Evolutionary conservation across 2,329 filamentous ascomycete genomes (phyloP).

Genomic region (Pezicula rhizophila): DNA sequence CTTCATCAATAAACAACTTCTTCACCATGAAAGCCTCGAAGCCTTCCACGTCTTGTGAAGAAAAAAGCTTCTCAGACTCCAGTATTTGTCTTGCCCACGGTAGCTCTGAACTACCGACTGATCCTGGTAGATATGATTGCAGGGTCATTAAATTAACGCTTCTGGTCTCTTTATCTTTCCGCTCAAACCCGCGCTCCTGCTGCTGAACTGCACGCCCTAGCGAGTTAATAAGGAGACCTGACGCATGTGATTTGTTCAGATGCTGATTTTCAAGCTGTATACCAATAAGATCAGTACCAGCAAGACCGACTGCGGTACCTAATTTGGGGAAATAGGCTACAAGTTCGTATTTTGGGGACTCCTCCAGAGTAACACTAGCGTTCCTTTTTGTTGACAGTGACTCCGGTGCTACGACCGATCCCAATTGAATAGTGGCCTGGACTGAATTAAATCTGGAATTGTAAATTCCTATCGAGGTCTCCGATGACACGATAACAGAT

Average conservation of each 20-base stretch:
- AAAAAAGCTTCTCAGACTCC: slow-evolving; percentile 30
- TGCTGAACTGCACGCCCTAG: slow-evolving; percentile 58
- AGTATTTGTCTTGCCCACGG: slow-evolving; percentile 11
- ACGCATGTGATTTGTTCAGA: slow-evolving; percentile 48
- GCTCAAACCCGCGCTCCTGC: slow-evolving; percentile 20
- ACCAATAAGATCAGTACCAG: slow-evolving; percentile 58
- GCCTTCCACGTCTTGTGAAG: slow-evolving; percentile 28
- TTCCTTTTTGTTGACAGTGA: slow-evolving; percentile 22
- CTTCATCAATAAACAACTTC: slow-evolving; percentile 26
- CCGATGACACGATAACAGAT: slow-evolving; percentile 56
- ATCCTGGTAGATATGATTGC: slow-evolving; percentile 19
- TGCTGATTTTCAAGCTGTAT: slow-evolving; percentile 62
- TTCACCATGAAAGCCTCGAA: slow-evolving; percentile 35
- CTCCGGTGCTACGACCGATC: slow-evolving; percentile 5
- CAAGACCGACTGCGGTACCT: slow-evolving; percentile 59
- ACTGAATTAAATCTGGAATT: slow-evolving; percentile 60
- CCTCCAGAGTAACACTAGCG: slow-evolving; percentile 4
- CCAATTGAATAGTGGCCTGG: slow-evolving; percentile 34
- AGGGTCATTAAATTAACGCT: slow-evolving; percentile 14
- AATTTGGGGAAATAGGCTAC: slow-evolving; percentile 59
- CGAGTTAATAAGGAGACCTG: slow-evolving; percentile 66
- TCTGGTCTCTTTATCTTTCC: slow-evolving; percentile 3
- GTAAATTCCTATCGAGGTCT: slow-evolving; percentile 52
- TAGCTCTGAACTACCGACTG: slow-evolving; percentile 11
- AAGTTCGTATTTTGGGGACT: slow-evolving; percentile 34